phyloP scores from a whole-genome alignment of 2,329 filamentous ascomycete species.

The Epichloe aotearoae region DNA sequence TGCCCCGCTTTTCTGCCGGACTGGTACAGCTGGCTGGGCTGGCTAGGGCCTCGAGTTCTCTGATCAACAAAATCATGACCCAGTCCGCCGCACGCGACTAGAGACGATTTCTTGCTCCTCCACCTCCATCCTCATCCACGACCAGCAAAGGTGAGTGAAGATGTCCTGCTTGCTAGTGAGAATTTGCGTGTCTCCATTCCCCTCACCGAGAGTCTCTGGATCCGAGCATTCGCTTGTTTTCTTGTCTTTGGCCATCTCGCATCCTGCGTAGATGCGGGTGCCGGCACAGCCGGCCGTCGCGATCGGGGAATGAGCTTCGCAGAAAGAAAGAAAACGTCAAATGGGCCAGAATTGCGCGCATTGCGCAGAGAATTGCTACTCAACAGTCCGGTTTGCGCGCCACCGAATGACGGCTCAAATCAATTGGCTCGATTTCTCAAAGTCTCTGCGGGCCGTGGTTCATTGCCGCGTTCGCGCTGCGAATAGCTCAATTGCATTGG shows the following conservation, averaged over 20 bases:
- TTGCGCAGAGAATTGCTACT: neutral
- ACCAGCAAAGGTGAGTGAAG: slow-evolving; percentile 7
- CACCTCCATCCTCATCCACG: slow-evolving; percentile 8
- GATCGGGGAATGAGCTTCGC: neutral
- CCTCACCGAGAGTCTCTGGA: neutral
- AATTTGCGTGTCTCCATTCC: neutral
- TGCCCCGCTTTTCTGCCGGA: slow-evolving; percentile 8
- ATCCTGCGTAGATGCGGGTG: neutral
- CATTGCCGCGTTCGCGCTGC: neutral
- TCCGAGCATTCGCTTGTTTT: neutral
- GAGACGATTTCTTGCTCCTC: slow-evolving; percentile 7
- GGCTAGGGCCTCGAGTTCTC: slow-evolving; percentile 4
- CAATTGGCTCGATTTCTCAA: neutral
- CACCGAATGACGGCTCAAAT: neutral
- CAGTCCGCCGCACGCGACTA: slow-evolving; percentile 12
- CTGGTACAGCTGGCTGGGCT: neutral
- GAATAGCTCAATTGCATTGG: neutral
- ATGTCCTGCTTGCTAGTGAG: neutral
- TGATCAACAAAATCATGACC: slow-evolving; percentile 13
- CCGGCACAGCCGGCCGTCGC: neutral
- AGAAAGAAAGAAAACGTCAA: neutral
- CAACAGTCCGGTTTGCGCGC: neutral
- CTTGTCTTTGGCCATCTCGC: neutral
- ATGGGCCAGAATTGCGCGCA: neutral
- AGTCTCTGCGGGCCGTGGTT: neutral